Percentiles rank a stretch among this genome's conserved stretches.
These are phyloP conservation scores for Aphanoascus verrucosus DNA, from an alignment of 2,329 filamentous ascomycete genomes.

Conservation along the genomic window DNA sequence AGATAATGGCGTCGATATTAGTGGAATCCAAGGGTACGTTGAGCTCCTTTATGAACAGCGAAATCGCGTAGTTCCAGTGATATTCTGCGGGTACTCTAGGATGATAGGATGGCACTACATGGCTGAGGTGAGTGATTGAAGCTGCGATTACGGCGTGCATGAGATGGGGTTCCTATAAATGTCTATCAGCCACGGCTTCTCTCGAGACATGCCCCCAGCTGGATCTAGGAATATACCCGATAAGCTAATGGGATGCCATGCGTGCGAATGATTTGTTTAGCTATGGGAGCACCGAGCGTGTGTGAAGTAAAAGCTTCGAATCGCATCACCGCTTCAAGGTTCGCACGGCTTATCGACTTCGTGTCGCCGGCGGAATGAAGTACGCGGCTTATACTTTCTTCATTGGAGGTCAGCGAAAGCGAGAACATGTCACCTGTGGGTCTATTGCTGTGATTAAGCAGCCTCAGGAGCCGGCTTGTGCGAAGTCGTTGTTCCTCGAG, in stretches of 20 bases:
- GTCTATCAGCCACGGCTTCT: conserved; percentile 16
- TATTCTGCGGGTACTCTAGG: conserved; percentile 20
- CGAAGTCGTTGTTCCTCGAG: conserved; percentile 10
- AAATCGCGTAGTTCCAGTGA: conserved; percentile 24
- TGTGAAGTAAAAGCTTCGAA: conserved; percentile 13
- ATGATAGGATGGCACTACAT: conserved; percentile 17
- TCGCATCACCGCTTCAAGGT: conserved; percentile 11
- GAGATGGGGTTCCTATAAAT: conserved; percentile 20
- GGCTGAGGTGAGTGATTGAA: conserved; percentile 22
- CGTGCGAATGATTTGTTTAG: conserved; percentile 12
- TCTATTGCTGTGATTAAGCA: neutral
- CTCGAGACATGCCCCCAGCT: neutral
- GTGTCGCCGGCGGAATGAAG: neutral
- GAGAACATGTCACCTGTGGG: conserved; percentile 6
- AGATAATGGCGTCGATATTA: conserved; percentile 23
- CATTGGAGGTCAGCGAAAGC: conserved; percentile 4
- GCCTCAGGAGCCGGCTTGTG: conserved; percentile 5
- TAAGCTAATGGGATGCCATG: conserved; percentile 12
- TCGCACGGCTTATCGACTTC: neutral
- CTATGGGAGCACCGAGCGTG: conserved; percentile 12
- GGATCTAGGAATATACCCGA: conserved; percentile 17
- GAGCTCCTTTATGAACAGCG: conserved; percentile 22
- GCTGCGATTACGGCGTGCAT: conserved; percentile 26
- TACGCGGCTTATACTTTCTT: conserved; percentile 4
- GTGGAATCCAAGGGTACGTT: conserved; percentile 14